Percentiles rank a stretch among this genome's conserved stretches.
Conservation (phyloP, 805 yeast species). For the Middelhovenomyces tepae region DNA sequence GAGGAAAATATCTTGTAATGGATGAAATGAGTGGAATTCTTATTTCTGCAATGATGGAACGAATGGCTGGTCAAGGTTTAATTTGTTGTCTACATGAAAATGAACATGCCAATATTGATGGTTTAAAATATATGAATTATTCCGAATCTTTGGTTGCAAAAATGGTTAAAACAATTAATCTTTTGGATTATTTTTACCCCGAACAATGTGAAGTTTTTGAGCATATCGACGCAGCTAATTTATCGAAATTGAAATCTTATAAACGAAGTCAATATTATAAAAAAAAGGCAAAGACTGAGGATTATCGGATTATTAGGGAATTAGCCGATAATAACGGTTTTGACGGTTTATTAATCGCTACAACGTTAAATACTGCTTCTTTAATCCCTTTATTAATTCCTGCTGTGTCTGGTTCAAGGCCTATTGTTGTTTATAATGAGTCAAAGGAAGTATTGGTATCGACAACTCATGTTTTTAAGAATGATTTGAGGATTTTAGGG, state of each 20-base stretch:
- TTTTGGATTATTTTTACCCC: slow-evolving; percentile 79
- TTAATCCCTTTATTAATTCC: slow-evolving; percentile 55
- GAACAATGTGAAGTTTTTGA: slow-evolving; percentile 37
- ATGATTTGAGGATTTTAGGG: slow-evolving; percentile 65
- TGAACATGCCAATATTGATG: slow-evolving; percentile 79
- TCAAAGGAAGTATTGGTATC: slow-evolving; percentile 73
- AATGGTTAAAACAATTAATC: slow-evolving; percentile 61
- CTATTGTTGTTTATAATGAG: slow-evolving; percentile 74
- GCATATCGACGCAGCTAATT: slow-evolving; percentile 39
- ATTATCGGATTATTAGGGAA: slow-evolving; percentile 29
- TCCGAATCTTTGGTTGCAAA: slow-evolving; percentile 41
- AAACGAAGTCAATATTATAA: slow-evolving; percentile 61
- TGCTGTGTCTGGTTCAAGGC: slow-evolving; percentile 74
- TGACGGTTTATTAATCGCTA: slow-evolving; percentile 68
- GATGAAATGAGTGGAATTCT: slow-evolving; percentile 96
- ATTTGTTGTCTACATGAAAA: slow-evolving; percentile 79
- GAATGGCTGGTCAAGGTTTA: slow-evolving; percentile 69
- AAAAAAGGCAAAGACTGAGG: slow-evolving; percentile 45
- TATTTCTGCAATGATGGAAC: slow-evolving; percentile 75
- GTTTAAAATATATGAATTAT: slow-evolving; percentile 53
- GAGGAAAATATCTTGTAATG: slow-evolving; percentile 77
- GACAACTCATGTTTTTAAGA: slow-evolving; percentile 56
- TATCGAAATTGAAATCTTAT: slow-evolving; percentile 46
- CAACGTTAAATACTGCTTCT: slow-evolving; percentile 62
- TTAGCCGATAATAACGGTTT: slow-evolving; percentile 45